Evolutionary conservation across 2,329 filamentous ascomycete genomes (phyloP), one percentile per base, ranked within the genome.

Genomic region (Paracorniculantispora psalliotae): DNA sequence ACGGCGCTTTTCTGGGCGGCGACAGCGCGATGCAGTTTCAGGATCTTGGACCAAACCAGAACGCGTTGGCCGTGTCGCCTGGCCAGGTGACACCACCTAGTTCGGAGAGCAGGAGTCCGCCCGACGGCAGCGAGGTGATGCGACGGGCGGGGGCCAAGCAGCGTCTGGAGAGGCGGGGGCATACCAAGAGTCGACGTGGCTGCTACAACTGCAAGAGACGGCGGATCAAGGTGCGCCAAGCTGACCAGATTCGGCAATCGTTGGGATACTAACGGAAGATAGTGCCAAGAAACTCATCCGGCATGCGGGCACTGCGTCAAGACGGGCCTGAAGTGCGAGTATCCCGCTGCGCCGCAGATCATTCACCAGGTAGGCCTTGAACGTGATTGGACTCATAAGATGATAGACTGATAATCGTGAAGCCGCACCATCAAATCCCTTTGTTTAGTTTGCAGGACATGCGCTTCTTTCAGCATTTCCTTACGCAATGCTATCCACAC

Each of bases 171-270:
- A 73, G 85, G 58, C 79, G 83, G 62, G 84, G 85, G 0, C 86
- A 88, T 63, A 87, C 83, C 12, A 89, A 89, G 69, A 86, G 83
- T 53, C 78, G 86, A 25, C 76, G 81, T 17, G 86, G 85, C 9
- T 88, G 86, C 70, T 88, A 81, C 69, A 86, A 86, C 68, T 89
- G 86, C 73, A 88, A 88, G 71, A 77, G 81, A 59, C 75, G 85
- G 43, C 80, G 85, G 60, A 87, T 89, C 69, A 88, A 85, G 79
- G 81, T 81, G 70, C 23, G 62, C 56, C 25, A 17, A 21, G 8
- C 26, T 33, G 35, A n/a, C 2, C 25, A 12, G 7, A 12, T n/a
- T n/a, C n/a, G n/a, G 13, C 3, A n/a, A 13, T 30, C 9, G 0
- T n/a, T 17, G 23, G n/a, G 15, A 35, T 49, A 44, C 64, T 68